A percentile compares a stretch with the other conserved stretches of the same genome.
Conservation (phyloP, 2,329 filamentous ascomycete species). For the Sclerotiophoma versabilis region DNA sequence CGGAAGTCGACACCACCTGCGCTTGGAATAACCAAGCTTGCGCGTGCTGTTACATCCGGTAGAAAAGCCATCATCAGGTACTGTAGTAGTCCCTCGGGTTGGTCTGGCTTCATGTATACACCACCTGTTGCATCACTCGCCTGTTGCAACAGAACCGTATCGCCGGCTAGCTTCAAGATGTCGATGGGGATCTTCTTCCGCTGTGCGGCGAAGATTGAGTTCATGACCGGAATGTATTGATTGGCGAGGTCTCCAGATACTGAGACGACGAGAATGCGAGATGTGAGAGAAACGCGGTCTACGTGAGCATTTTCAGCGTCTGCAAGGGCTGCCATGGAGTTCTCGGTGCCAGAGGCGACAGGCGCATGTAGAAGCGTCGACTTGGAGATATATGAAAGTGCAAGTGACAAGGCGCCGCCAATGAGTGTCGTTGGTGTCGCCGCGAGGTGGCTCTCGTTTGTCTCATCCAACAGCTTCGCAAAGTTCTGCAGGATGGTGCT, state of each 20-base stretch:
- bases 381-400: constrained; percentile 90
- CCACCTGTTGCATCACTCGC: constrained; percentile 77
- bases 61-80: constrained; percentile 95
- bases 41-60: constrained; percentile 70
- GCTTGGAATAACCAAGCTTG: constrained; percentile 77
- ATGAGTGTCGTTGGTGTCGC: constrained; percentile 81
- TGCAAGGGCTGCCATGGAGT: constrained; percentile 54
- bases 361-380: constrained; percentile 62
- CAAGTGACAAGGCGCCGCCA: constrained; percentile 87
- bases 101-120: constrained; percentile 68
- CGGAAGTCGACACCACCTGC: constrained; percentile 92
- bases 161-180: constrained; percentile 82
- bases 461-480: constrained; percentile 73
- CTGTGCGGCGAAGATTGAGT: constrained; percentile 94
- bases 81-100: constrained; percentile 72
- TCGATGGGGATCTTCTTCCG: constrained; percentile 89
- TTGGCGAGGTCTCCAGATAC: constrained; percentile 86
- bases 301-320: constrained; percentile 46
- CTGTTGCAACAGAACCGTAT: constrained; percentile 93
- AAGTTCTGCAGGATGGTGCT: constrained; percentile 78
- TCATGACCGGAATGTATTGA: constrained; percentile 98
- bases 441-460: constrained; percentile 68
- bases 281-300: constrained; percentile 65
- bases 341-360: constrained; percentile 51
- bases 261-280: constrained; percentile 87